A percentile compares a stretch with the other conserved stretches of the same genome.
Conservation (phyloP, 2,329 filamentous ascomycete genomes). For the Pezicula carpinea region DNA sequence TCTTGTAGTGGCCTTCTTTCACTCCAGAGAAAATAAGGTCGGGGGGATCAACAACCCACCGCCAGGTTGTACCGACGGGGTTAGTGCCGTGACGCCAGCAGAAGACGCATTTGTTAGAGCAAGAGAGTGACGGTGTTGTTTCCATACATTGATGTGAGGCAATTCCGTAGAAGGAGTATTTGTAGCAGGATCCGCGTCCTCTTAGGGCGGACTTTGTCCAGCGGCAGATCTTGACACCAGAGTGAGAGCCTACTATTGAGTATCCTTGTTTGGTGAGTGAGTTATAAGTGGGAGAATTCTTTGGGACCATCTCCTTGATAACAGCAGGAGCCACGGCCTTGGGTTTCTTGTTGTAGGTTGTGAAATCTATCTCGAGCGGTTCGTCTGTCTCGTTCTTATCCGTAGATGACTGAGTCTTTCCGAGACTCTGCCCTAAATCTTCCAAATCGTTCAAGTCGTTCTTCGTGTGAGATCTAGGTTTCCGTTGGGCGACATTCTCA, state of each 20-base stretch:
- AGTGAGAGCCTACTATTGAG: conserved; percentile 90
- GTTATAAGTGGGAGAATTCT: conserved; percentile 80
- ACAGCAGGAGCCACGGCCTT: conserved; percentile 35
- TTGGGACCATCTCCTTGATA: conserved; percentile 91
- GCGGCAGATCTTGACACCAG: conserved; percentile 94
- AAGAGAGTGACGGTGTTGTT: conserved; percentile 89
- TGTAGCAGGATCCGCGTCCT: conserved; percentile 93
- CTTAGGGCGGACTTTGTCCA: conserved; percentile 98
- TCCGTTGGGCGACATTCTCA: conserved; percentile 36
- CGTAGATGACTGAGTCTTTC: conserved; percentile 35
- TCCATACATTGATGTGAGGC: conserved; percentile 98
- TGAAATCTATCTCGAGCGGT: conserved; percentile 81
- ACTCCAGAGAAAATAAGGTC: conserved; percentile 87
- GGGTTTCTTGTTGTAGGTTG: conserved; percentile 56
- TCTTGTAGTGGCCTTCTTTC: conserved; percentile 89
- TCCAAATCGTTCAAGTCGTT: conserved; percentile 71
- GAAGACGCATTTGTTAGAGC: conserved; percentile 98
- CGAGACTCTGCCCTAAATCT: conserved; percentile 68
- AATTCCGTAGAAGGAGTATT: conserved; percentile 96
- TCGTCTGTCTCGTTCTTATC: conserved; percentile 25
- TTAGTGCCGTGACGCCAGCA: conserved; percentile 99
- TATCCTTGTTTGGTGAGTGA: conserved; percentile 96
- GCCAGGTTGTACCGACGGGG: conserved; percentile 93
- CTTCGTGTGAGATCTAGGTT: conserved; percentile 36
- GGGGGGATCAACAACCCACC: conserved; percentile 90